Percentiles rank a stretch among this genome's conserved stretches.
These are phyloP conservation scores for Aureobasidium vineae DNA, from an alignment of 2,329 filamentous ascomycete genomes.

Conservation along the genomic window DNA sequence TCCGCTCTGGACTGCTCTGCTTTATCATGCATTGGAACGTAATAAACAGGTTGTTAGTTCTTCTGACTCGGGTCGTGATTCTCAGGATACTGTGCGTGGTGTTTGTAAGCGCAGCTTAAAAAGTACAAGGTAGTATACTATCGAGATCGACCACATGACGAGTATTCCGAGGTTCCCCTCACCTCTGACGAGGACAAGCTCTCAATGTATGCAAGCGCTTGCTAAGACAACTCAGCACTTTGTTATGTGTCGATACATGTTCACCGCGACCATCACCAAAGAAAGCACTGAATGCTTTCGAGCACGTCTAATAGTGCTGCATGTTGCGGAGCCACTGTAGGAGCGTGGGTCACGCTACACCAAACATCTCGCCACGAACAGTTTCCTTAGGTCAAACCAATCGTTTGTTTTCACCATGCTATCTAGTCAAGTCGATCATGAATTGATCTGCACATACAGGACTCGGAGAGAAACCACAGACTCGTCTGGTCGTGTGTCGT, in stretches of 20 bases:
- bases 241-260: not conserved
- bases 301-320: too few species aligned
- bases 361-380: too few species aligned
- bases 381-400: too few species aligned
- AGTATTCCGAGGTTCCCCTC: slow-evolving; percentile 16
- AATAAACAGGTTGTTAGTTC: not conserved
- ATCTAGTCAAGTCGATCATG: not conserved
- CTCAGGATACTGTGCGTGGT: not conserved
- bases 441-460: not conserved
- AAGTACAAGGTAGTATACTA: not conserved
- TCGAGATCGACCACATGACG: not conserved
- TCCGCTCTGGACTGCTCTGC: not conserved
- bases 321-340: too few species aligned
- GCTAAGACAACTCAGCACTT: not conserved
- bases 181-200: not conserved
- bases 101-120: not conserved
- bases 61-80: too few species aligned
- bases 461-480: not conserved
- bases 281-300: too few species aligned
- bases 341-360: too few species aligned
- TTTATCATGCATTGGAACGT: not conserved
- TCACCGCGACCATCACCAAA: not conserved
- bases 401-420: too few species aligned
- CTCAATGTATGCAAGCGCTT: not conserved
- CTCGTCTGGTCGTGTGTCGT: not conserved